phyloP scores from a whole-genome alignment of 164 flowering plant genomes.

The Dillenia turbinata region DNA sequence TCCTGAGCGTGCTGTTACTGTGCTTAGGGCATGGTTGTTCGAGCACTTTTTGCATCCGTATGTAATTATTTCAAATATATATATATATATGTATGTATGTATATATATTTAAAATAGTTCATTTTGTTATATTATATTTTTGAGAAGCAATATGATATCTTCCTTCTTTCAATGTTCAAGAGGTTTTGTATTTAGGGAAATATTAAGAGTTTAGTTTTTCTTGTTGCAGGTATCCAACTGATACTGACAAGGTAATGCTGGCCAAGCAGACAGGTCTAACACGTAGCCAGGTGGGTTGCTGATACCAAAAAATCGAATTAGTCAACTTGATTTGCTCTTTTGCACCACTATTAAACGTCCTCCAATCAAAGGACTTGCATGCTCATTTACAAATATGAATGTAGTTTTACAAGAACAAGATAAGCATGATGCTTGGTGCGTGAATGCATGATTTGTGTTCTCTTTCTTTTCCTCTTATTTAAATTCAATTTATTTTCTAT shows the following conservation, averaged over 20 bases:
- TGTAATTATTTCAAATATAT: conserved; percentile 16
- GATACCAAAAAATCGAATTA: too few species aligned
- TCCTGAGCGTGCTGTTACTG: conserved; percentile 82
- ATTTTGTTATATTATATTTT: too few species aligned
- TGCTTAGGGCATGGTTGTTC: conserved; percentile 81
- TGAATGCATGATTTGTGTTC: too few species aligned
- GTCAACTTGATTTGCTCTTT: too few species aligned
- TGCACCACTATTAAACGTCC: neutral
- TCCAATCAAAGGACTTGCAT: neutral
- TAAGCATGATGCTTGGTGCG: too few species aligned
- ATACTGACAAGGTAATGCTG: conserved; percentile 80
- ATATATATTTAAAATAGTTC: too few species aligned
- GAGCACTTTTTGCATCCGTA: conserved; percentile 94
- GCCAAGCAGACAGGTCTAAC: conserved; percentile 86
- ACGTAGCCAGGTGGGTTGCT: conserved; percentile 64
- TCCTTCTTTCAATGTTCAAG: too few species aligned
- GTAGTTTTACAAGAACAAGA: too few species aligned
- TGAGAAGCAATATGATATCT: too few species aligned
- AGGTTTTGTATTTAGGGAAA: too few species aligned
- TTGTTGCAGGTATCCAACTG: conserved; percentile 77
- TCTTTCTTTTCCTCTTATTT: neutral
- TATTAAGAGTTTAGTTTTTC: neutral
- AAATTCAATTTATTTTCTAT: neutral
- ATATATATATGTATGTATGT: too few species aligned
- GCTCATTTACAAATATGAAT: neutral